Evolutionary conservation across 176 grass and related monocot species (phyloP).

Genomic region (Aegilops speltoides): DNA sequence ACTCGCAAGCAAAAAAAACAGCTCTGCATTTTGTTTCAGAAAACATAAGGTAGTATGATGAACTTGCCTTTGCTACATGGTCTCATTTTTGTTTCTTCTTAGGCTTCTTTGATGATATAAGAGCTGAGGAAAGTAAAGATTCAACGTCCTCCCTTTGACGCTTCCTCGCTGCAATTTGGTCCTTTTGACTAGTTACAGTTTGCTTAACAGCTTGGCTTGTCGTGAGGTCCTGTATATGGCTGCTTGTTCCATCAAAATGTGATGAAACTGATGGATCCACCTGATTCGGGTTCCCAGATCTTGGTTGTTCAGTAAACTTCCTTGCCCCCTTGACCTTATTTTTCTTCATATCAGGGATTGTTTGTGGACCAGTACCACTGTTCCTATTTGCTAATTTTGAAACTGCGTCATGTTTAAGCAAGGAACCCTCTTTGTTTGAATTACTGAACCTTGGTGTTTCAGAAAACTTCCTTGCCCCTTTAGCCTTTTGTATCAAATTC

Average conservation of each 20-base stretch:
- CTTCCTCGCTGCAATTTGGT: slow-evolving; percentile 68
- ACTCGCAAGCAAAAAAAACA: background rate
- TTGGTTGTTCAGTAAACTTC: slow-evolving; percentile 47
- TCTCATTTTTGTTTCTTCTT: slow-evolving; percentile 45
- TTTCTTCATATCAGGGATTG: slow-evolving; percentile 41
- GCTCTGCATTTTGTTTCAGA: background rate
- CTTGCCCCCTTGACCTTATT: slow-evolving; percentile 43
- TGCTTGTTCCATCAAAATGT: slow-evolving; percentile 34
- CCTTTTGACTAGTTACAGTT: slow-evolving; percentile 28
- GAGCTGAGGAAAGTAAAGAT: slow-evolving; percentile 64
- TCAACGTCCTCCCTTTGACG: slow-evolving; percentile 69
- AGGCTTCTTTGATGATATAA: slow-evolving; percentile 79
- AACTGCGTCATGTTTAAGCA: background rate
- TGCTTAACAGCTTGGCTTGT: slow-evolving; percentile 35
- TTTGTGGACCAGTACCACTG: slow-evolving; percentile 21
- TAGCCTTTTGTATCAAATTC: slow-evolving; percentile 48
- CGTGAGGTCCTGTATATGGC: slow-evolving; percentile 21
- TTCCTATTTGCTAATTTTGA: slow-evolving; percentile 12
- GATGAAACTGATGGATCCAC: slow-evolving; percentile 27
- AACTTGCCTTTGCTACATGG: slow-evolving; percentile 42
- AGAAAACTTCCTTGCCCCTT: slow-evolving; percentile 48
- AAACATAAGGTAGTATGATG: slow-evolving; percentile 3
- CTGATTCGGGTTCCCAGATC: slow-evolving; percentile 36
- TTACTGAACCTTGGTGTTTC: slow-evolving; percentile 36
- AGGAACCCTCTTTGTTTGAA: slow-evolving; percentile 36